Evolutionary conservation across 352 stramenopile species (phyloP).

Genomic region (Phytophthora foliorum): DNA sequence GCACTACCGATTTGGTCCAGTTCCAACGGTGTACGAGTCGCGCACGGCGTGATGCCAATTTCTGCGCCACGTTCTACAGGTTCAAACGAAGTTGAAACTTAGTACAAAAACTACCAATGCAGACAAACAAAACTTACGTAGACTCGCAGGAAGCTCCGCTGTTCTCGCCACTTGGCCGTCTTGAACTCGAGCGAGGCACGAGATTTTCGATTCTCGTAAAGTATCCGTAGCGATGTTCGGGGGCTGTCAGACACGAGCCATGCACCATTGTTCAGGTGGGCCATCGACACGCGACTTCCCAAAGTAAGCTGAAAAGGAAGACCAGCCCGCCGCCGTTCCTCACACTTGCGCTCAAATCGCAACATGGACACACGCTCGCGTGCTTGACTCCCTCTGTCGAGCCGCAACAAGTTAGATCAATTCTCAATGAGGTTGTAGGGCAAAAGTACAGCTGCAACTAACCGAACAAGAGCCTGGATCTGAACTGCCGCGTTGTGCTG

Average conservation of each 20-base stretch:
- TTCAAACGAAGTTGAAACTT: background rate
- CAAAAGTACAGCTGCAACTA: constrained; percentile 4
- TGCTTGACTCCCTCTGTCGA: constrained; percentile 55
- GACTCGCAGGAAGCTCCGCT: constrained; percentile 58
- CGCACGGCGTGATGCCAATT: constrained; percentile 36
- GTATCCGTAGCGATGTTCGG: constrained; percentile 32
- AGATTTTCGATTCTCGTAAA: constrained; percentile 61
- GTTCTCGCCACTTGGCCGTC: constrained; percentile 50
- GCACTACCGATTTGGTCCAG: constrained; percentile 37
- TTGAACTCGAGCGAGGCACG: constrained; percentile 49
- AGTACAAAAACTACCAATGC: background rate
- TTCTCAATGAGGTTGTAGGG: background rate
- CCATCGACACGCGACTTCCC: constrained; percentile 40
- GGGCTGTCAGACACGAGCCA: constrained; percentile 9
- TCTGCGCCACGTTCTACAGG: constrained; percentile 47
- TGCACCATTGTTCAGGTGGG: background rate
- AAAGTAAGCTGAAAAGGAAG: constrained; percentile 56
- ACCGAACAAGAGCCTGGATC: constrained; percentile 70
- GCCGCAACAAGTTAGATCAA: constrained; percentile 2
- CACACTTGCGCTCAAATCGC: constrained; percentile 60
- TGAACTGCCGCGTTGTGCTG: constrained; percentile 52
- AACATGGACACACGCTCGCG: constrained; percentile 61
- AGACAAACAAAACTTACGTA: constrained; percentile 42
- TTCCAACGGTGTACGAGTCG: constrained; percentile 42
- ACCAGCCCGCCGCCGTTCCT: constrained; percentile 41